Evolutionary conservation across 2,329 filamentous ascomycete genomes (phyloP), one percentile per base, ranked within the genome.

Genomic region (Pseudogymnoascus sp.): DNA sequence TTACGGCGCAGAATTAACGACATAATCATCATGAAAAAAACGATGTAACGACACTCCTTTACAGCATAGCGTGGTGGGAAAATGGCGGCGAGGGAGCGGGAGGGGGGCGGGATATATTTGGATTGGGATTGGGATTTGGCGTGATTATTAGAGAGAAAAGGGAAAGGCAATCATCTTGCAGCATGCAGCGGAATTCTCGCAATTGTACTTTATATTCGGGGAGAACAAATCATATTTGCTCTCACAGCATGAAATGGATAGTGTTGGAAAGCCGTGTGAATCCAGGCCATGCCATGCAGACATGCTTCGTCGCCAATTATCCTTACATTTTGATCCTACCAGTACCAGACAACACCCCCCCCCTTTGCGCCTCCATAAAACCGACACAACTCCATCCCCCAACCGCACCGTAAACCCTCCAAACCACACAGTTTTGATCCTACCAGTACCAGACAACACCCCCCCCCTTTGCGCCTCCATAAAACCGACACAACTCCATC

Each of bases 31-130:
- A n/a, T n/a, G n/a, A n/a, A n/a, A 21, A 45, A 45, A 45, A 45
- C 39, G 39, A 45, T 45, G 39, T 26, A 26, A 45, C 39, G 39
- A 45, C 39, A 45, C 39, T 45, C 39, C 39, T 45, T 45, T 45
- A 45, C 21, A 26, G 39, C 39, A 45, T 45, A 45, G 39, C 39
- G 38, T 41, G 18, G 34, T 15, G 34, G 34, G 13, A 15, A 37
- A 37, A 37, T n/a, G n/a, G n/a, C n/a, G n/a, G n/a, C n/a, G n/a
- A n/a, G n/a, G n/a, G n/a, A n/a, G n/a, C n/a, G n/a, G n/a, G n/a
- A n/a, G n/a, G 30, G 33, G 8, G 37, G 37, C 37, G 37, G 37
- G 38, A n/a, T n/a, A n/a, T n/a, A n/a, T 26, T 23, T 15, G 35
- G n/a, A n/a, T n/a, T n/a, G n/a, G 21, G 19, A 13, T 26, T 45